Conservation (phyloP, 2,329 filamentous ascomycete species). For the Aspergillus phoenicis region DNA sequence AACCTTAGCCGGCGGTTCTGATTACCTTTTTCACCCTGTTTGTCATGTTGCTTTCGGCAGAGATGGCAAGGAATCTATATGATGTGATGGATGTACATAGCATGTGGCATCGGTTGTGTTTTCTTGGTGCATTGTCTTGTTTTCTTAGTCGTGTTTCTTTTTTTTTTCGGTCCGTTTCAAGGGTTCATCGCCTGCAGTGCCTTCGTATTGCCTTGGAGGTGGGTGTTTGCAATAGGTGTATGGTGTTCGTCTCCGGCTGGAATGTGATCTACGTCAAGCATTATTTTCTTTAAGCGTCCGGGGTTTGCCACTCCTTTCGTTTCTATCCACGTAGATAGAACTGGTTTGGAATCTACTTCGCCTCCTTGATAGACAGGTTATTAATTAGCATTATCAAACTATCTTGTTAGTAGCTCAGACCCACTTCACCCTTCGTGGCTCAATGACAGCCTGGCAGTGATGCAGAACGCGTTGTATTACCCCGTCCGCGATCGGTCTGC, state of each 20-base stretch:
- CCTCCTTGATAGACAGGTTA: neutral
- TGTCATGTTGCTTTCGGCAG: slow-evolving; percentile 12
- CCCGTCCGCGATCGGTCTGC: neutral
- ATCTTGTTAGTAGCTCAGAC: neutral
- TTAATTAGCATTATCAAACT: neutral
- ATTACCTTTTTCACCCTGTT: slow-evolving; percentile 6
- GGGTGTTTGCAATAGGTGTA: slow-evolving; percentile 35
- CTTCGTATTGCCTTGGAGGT: slow-evolving; percentile 27
- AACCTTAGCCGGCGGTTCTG: slow-evolving; percentile 3
- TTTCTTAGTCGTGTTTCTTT: slow-evolving; percentile 16
- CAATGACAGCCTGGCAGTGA: neutral
- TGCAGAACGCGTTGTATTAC: slow-evolving; percentile 1
- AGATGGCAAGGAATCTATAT: slow-evolving; percentile 26
- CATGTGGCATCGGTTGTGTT: slow-evolving; percentile 26
- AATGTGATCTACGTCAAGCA: slow-evolving; percentile 30
- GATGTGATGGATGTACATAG: slow-evolving; percentile 44
- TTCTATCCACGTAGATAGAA: neutral
- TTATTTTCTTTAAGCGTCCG: slow-evolving; percentile 2
- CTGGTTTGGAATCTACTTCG: neutral
- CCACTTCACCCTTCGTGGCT: neutral
- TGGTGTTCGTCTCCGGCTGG: slow-evolving; percentile 34
- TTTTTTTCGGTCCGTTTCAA: slow-evolving; percentile 28
- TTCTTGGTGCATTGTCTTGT: slow-evolving; percentile 30
- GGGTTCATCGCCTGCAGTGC: slow-evolving; percentile 21
- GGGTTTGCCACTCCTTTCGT: neutral